A percentile compares a stretch with the other conserved stretches of the same genome.
Conservation (phyloP, 495 filamentous ascomycete genomes). For the Lasiosphaeria miniovina region DNA sequence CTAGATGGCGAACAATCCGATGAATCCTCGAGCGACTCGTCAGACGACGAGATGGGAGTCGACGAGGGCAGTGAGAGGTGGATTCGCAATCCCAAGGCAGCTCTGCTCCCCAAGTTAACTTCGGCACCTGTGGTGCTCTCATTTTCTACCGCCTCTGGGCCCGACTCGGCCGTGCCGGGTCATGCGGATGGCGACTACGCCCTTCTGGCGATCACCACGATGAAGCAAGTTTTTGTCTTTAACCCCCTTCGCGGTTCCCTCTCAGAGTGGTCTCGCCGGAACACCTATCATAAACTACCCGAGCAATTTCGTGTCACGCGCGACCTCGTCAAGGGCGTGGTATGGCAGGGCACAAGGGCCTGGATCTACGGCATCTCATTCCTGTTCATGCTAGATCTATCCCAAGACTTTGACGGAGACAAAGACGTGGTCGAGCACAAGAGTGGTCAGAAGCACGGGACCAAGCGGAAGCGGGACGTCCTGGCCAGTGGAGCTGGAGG, state of each 20-base stretch:
- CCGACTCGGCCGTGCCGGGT: neutral
- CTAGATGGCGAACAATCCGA: conserved; percentile 31
- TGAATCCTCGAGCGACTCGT: conserved; percentile 23
- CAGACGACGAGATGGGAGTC: conserved; percentile 26
- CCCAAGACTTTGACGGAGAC: conserved; percentile 58
- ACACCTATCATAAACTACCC: conserved; percentile 72
- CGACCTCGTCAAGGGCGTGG: conserved; percentile 74
- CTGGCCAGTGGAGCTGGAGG: conserved; percentile 52
- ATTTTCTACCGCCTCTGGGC: conserved; percentile 46
- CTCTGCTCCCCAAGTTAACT: conserved; percentile 74
- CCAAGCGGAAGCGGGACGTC: conserved; percentile 53
- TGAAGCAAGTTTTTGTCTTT: conserved; percentile 73
- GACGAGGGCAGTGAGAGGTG: conserved; percentile 49
- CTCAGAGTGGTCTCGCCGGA: conserved; percentile 80
- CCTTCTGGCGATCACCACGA: conserved; percentile 71
- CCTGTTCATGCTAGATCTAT: conserved; percentile 90
- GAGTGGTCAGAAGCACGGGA: conserved; percentile 33
- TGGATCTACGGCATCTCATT: conserved; percentile 86
- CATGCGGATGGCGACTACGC: conserved; percentile 46
- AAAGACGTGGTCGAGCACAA: conserved; percentile 8
- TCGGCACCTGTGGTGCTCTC: conserved; percentile 58
- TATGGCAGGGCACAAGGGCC: conserved; percentile 78
- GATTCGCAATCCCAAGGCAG: conserved; percentile 61
- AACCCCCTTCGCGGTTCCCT: conserved; percentile 69
- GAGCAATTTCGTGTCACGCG: conserved; percentile 63